Evolutionary conservation across 2,329 filamentous ascomycete species (phyloP).

Genomic region (Clarireedia monteithiana): DNA sequence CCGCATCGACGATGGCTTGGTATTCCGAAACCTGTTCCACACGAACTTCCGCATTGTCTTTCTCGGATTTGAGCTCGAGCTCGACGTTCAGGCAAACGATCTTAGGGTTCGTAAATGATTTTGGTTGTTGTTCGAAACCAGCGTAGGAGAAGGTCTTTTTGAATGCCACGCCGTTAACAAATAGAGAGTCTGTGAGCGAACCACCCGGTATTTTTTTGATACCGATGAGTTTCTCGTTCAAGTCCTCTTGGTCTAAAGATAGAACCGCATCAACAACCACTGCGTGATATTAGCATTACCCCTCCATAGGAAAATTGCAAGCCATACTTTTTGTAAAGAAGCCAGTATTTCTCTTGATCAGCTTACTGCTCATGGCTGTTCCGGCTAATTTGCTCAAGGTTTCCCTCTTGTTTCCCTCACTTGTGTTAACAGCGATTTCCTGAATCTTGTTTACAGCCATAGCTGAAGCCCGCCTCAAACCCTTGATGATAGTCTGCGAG

Average conservation of each 20-base stretch:
- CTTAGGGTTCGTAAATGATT: conserved; percentile 87
- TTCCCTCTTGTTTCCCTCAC: conserved; percentile 75
- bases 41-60: conserved; percentile 97
- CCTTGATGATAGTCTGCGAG: conserved; percentile 97
- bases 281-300: conserved; percentile 34
- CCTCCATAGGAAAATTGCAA: not conserved
- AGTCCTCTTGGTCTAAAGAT: conserved; percentile 89
- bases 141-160: conserved; percentile 99
- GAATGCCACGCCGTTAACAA: conserved; percentile 97
- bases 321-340: conserved; percentile 94
- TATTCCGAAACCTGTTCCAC: conserved; percentile 99
- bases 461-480: conserved; percentile 73
- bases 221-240: conserved; percentile 96
- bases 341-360: conserved; percentile 92
- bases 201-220: conserved; percentile 98
- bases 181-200: conserved; percentile 90
- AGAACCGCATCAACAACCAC: conserved; percentile 98
- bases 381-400: conserved; percentile 83
- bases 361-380: conserved; percentile 98
- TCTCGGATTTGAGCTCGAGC: conserved; percentile 96
- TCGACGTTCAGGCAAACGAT: conserved; percentile 98
- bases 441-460: conserved; percentile 99
- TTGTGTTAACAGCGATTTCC: conserved; percentile 86
- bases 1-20: conserved; percentile 96
- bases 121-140: conserved; percentile 98